Percentiles rank a stretch among this genome's conserved stretches.
phyloP scores from a whole-genome alignment of 768 basidiomycete species.

The Podaxis pistillaris region DNA sequence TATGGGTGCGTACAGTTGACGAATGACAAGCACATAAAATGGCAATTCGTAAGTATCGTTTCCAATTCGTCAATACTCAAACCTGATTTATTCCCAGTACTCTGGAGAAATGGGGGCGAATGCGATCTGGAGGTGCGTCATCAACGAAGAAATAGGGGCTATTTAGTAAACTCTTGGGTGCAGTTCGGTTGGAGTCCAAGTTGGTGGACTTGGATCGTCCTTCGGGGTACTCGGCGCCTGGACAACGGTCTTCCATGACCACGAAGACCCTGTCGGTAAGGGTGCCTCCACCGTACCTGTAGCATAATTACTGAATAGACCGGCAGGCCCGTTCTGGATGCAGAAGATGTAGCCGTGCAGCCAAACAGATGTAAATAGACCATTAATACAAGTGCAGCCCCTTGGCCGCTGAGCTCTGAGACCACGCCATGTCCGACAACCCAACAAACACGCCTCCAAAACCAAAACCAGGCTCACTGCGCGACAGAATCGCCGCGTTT shows the following conservation, averaged over 20 bases:
- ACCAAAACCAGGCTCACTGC: constrained; percentile 73
- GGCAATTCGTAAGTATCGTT: constrained; percentile 56
- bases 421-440: constrained; percentile 55
- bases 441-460: constrained; percentile 46
- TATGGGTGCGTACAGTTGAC: constrained; percentile 55
- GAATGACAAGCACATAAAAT: constrained; percentile 54
- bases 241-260: constrained; percentile 45
- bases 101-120: constrained; percentile 48
- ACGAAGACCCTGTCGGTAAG: constrained; percentile 43
- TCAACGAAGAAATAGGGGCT: constrained; percentile 4
- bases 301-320: not conserved
- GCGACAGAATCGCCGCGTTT: constrained; percentile 88
- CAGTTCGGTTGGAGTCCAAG: constrained; percentile 61
- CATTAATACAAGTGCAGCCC: not conserved
- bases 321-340: constrained; percentile 20
- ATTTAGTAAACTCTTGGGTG: not conserved
- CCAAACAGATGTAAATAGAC: constrained; percentile 7
- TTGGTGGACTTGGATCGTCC: constrained; percentile 58
- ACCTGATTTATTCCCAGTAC: constrained; percentile 26
- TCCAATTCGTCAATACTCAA: not conserved
- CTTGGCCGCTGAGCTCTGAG: not conserved
- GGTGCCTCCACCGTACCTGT: constrained; percentile 14
- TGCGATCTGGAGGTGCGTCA: constrained; percentile 56
- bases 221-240: constrained; percentile 58
- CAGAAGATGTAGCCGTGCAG: constrained; percentile 5